Conservation (phyloP, 2,329 filamentous ascomycete genomes). For the Fusarium albidum region DNA sequence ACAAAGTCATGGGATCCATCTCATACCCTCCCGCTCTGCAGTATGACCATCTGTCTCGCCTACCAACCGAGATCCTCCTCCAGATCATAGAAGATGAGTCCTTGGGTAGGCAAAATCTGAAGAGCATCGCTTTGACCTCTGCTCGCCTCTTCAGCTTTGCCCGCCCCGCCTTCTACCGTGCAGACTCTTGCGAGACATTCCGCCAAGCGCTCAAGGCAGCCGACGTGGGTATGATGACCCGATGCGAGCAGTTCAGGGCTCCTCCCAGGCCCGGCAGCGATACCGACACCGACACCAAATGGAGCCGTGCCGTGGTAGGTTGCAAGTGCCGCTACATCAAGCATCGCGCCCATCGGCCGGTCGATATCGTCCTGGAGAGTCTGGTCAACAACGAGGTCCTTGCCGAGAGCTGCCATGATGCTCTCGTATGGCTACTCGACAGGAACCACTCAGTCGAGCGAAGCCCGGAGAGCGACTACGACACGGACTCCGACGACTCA, state of each 20-base stretch:
- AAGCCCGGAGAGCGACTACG: background rate
- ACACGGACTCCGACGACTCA: background rate
- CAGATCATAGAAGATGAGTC: background rate
- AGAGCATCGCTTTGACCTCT: slow-evolving; percentile 1
- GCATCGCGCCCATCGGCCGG: background rate
- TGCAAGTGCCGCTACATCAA: background rate
- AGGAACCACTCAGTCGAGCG: background rate
- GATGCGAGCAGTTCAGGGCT: background rate
- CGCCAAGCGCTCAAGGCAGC: background rate
- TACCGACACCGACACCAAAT: too few relatives aligned
- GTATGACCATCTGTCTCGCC: background rate
- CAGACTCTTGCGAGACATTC: background rate
- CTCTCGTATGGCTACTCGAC: slow-evolving; percentile 16
- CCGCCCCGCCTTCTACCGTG: background rate
- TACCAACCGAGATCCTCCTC: slow-evolving; percentile 8
- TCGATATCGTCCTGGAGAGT: slow-evolving; percentile 1
- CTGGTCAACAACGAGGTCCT: background rate
- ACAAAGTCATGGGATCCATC: too few relatives aligned
- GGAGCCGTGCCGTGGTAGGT: background rate
- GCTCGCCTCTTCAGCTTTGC: background rate
- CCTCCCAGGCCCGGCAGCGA: too few relatives aligned
- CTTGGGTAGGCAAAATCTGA: background rate
- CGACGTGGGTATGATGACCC: background rate
- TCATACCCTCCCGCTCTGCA: background rate
- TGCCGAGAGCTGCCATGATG: background rate